phyloP scores from a whole-genome alignment of 495 filamentous ascomycete genomes.

The Xylaria curta region DNA sequence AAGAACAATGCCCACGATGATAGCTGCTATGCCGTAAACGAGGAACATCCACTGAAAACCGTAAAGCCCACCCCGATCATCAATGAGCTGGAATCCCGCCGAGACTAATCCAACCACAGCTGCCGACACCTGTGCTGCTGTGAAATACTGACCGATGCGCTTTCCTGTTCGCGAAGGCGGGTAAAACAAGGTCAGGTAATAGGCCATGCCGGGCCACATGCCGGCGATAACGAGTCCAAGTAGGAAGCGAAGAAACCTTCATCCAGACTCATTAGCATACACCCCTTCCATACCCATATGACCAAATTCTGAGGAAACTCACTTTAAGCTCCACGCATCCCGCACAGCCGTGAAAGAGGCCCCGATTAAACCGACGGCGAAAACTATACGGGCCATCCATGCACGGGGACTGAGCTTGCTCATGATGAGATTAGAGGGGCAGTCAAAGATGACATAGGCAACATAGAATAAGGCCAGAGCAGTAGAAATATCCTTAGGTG shows the following conservation, averaged over 20 bases:
- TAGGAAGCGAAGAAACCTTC: slow-evolving; percentile 78
- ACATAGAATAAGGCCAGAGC: slow-evolving; percentile 89
- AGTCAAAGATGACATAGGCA: slow-evolving; percentile 86
- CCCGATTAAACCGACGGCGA: slow-evolving; percentile 84
- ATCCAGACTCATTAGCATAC: background rate
- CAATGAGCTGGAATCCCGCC: slow-evolving; percentile 90
- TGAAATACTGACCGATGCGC: slow-evolving; percentile 88
- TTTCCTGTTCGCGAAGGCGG: slow-evolving; percentile 85
- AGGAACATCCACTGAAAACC: slow-evolving; percentile 98
- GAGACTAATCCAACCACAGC: slow-evolving; percentile 90
- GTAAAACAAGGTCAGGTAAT: slow-evolving; percentile 92
- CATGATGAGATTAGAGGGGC: slow-evolving; percentile 92
- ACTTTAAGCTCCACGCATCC: slow-evolving; percentile 86
- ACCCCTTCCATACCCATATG: background rate
- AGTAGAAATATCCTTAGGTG: slow-evolving; percentile 76
- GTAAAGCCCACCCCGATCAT: slow-evolving; percentile 74
- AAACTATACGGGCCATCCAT: slow-evolving; percentile 93
- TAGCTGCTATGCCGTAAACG: slow-evolving; percentile 77
- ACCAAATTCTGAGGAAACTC: slow-evolving; percentile 36
- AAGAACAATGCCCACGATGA: slow-evolving; percentile 71
- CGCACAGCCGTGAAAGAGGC: slow-evolving; percentile 81
- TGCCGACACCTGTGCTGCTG: slow-evolving; percentile 86
- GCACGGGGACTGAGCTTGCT: slow-evolving; percentile 80
- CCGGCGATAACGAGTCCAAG: slow-evolving; percentile 88
- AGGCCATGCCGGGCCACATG: slow-evolving; percentile 96